Conservation (phyloP, 1,139 yeast species). For the Blastobotrys ciferrii region DNA sequence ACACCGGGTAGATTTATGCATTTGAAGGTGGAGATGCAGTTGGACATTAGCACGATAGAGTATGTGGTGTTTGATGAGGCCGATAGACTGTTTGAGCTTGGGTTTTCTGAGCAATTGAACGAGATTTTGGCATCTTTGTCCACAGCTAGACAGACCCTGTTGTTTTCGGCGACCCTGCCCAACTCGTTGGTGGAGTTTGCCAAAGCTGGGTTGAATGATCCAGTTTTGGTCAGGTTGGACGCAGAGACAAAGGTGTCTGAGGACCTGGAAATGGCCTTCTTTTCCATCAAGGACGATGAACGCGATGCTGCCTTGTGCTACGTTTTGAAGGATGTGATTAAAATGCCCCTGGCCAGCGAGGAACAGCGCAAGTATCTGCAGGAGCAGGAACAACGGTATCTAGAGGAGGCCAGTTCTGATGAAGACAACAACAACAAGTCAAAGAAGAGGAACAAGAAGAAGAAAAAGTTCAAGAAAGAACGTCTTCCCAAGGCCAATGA, state of each 20-base stretch:
- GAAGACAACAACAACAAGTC: slow-evolving; percentile 46
- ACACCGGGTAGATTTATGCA: slow-evolving; percentile 98
- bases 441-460: slow-evolving; percentile 36
- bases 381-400: slow-evolving; percentile 37
- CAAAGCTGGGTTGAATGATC: slow-evolving; percentile 90
- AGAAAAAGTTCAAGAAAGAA: slow-evolving; percentile 47
- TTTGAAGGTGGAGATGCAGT: slow-evolving; percentile 90
- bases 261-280: slow-evolving; percentile 84
- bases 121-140: slow-evolving; percentile 86
- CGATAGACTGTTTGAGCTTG: slow-evolving; percentile 95
- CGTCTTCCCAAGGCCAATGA: slow-evolving; percentile 76
- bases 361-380: slow-evolving; percentile 47
- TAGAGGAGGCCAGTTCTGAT: slow-evolving; percentile 40
- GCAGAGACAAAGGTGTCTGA: slow-evolving; percentile 89
- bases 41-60: slow-evolving; percentile 78
- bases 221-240: slow-evolving; percentile 87
- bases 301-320: slow-evolving; percentile 83
- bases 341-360: slow-evolving; percentile 74
- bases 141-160: slow-evolving; percentile 74
- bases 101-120: slow-evolving; percentile 90
- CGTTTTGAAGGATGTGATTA: slow-evolving; percentile 76
- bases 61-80: slow-evolving; percentile 97
- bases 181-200: slow-evolving; percentile 92
- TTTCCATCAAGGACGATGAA: slow-evolving; percentile 78
- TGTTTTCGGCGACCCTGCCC: slow-evolving; percentile 95